phyloP scores from a whole-genome alignment of 2,329 filamentous ascomycete species.

The Aureobasidium mangrovei region DNA sequence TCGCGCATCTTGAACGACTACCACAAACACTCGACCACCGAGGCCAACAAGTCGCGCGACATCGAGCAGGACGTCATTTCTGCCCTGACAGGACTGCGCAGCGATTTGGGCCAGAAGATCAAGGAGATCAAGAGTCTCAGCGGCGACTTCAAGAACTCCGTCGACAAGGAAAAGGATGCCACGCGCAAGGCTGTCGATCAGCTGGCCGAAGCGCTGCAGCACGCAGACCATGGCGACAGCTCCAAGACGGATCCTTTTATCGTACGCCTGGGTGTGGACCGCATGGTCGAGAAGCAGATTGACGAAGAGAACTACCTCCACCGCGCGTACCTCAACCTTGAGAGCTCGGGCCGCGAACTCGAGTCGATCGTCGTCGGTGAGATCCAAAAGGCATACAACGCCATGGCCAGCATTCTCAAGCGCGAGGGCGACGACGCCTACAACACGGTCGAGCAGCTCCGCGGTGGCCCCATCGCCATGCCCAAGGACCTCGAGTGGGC shows the following conservation, averaged over 20 bases:
- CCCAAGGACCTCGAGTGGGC: slow-evolving; percentile 90
- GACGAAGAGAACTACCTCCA: slow-evolving; percentile 97
- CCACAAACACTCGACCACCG: slow-evolving; percentile 69
- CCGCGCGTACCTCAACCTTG: slow-evolving; percentile 81
- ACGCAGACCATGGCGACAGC: slow-evolving; percentile 65
- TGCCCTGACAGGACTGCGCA: slow-evolving; percentile 74
- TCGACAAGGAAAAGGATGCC: slow-evolving; percentile 86
- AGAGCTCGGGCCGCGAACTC: slow-evolving; percentile 86
- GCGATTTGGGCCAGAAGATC: slow-evolving; percentile 88
- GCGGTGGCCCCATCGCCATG: slow-evolving; percentile 80
- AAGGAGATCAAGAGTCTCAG: slow-evolving; percentile 89
- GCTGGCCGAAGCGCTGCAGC: slow-evolving; percentile 72
- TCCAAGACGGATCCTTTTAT: slow-evolving; percentile 92
- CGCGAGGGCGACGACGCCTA: slow-evolving; percentile 80
- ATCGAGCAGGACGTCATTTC: slow-evolving; percentile 88
- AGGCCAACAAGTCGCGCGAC: slow-evolving; percentile 80
- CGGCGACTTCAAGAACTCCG: slow-evolving; percentile 92
- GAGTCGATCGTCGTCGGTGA: slow-evolving; percentile 95
- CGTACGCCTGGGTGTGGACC: slow-evolving; percentile 74
- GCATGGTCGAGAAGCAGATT: slow-evolving; percentile 83
- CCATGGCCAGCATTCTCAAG: slow-evolving; percentile 83
- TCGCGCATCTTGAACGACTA: slow-evolving; percentile 71
- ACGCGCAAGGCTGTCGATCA: slow-evolving; percentile 71
- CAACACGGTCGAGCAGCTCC: slow-evolving; percentile 68
- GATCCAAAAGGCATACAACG: slow-evolving; percentile 96